Conservation (phyloP, 192 early-diverging fungal species). For the Rhizoclosmatium sp. region DNA sequence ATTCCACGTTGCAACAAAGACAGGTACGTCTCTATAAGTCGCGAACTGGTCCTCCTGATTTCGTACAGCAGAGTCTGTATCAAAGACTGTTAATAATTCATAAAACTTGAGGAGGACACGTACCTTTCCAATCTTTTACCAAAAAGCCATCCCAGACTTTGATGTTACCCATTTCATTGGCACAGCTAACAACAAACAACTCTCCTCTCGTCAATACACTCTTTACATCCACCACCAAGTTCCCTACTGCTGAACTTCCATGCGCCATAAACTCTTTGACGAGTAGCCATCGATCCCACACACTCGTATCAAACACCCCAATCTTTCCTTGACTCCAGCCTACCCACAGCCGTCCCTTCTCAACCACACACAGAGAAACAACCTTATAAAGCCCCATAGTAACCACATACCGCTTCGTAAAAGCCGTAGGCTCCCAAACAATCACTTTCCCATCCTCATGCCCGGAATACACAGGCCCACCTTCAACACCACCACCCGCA, state of each 20-base stretch:
- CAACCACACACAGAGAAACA: conserved; percentile 55
- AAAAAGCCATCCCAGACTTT: conserved; percentile 83
- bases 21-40: conserved; percentile 66
- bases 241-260: conserved; percentile 1
- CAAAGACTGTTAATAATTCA: not conserved
- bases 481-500: conserved; percentile 44
- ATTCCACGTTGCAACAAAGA: conserved; percentile 93
- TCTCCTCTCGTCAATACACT: not conserved
- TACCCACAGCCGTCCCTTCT: conserved; percentile 74
- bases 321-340: conserved; percentile 83
- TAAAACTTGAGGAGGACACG: conserved; percentile 4
- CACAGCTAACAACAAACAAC: conserved; percentile 45
- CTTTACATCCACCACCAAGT: not conserved
- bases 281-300: conserved; percentile 14
- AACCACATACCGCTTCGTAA: conserved; percentile 56
- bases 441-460: conserved; percentile 85
- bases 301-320: conserved; percentile 67
- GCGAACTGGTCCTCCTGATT: conserved; percentile 69
- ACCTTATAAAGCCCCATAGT: conserved; percentile 71
- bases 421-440: conserved; percentile 65
- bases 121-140: conserved; percentile 71
- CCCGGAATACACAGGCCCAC: conserved; percentile 63
- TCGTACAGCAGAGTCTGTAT: conserved; percentile 66
- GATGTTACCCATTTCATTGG: conserved; percentile 64
- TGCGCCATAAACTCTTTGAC: conserved; percentile 21